Base-by-base conservation (phyloP, 352 stramenopile genomes). In the Phytophthora crassamura region DNA sequence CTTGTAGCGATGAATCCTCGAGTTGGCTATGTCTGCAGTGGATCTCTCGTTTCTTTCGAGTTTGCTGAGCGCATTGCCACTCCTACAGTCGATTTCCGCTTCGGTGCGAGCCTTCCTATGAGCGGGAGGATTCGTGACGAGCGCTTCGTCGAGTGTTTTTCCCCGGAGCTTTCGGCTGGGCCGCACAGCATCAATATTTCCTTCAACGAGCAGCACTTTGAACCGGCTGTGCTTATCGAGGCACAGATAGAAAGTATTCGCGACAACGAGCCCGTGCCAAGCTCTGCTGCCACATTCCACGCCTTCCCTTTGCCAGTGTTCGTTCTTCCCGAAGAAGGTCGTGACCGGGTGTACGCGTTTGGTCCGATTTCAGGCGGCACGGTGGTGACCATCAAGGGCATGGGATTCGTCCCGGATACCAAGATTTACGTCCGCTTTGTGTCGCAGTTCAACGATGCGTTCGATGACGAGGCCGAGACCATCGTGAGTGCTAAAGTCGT, bases 131-230 rank as follows among this genome's bases (percentile, higher is more conserved):
- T 85, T 16, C 72, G 68, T 12, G 64, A 85, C 20, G 64, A 66
- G 0, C 64, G 74, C 2, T 82, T 89, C 35, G 82, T 90, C 0
- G 84, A 92, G 35, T 92, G 84, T 22, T 80, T 86, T 4, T 88
- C 84, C 0, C 84, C 84, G 0, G 78, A 84, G 49, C 61, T 92
- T 11, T 41, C 68, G 11, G 56, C 69, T 15, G 84, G 84, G 0
- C 34, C 71, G 2, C 72, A 92, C 40, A 61, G 51, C 14, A 59
- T 92, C 25, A 72, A 74, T 2, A 61, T 92, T 16, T 90, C 79
- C 2, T 92, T 90, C 22, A 86, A 92, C 32, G 80, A 87, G 20
- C 84, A 92, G 46, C 75, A 88, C 39, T 92, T 80, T 35, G 76
- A 90, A n/a, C 46, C 65, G 20, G 56, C 43, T 51, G 54, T 60